Base-by-base conservation (phyloP, 805 yeast genomes). In the Nakazawaea pomicola region DNA sequence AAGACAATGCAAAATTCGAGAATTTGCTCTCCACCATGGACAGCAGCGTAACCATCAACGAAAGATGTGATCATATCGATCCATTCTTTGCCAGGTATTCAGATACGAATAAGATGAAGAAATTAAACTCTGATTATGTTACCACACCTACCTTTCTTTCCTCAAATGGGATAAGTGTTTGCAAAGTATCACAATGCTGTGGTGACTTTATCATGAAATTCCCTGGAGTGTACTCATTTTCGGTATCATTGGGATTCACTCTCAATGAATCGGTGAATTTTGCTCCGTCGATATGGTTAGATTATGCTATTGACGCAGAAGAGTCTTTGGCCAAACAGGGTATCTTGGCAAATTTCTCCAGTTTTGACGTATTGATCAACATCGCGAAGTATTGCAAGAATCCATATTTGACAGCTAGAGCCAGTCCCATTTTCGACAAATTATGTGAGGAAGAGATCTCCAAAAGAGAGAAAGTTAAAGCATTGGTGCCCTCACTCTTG, bases 171-270 rank as follows among this genome's bases (percentile, higher is more conserved):
- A 78, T 83, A 15, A 60, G 54, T 4, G 72, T 65, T 19, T 60
- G 65, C 33, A 67, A 72, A 5, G 60, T 74, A 0, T 54, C 67
- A n/a, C 90, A 83, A 53, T 65, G 64, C 29, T 78, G 81, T 0
- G 85, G 86, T 1, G 84, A 83, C 27, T 67, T 69, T 41, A 59
- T 83, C 5, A 61, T 81, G 44, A 77, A 71, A 42, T 78, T 61
- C 47, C 88, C 90, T 0, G 65, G 67, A 41, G 52, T 74, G 0
- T 81, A 75, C 52, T 62, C 80, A 1, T 56, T 77, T 11, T 60
- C 56, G 4, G 53, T 80, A 3, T 75, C 81, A 0, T 54, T 75
- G 12, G 89, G 88, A 0, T 67, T 76, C 38, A 68, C 69, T 31
- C 55, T 80, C 5, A 69, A 74, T 39, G 85, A 83, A 55, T 65